These are phyloP conservation scores for Ogataea thermomethanolica DNA, from an alignment of 805 yeast species.

Conservation along the genomic window DNA sequence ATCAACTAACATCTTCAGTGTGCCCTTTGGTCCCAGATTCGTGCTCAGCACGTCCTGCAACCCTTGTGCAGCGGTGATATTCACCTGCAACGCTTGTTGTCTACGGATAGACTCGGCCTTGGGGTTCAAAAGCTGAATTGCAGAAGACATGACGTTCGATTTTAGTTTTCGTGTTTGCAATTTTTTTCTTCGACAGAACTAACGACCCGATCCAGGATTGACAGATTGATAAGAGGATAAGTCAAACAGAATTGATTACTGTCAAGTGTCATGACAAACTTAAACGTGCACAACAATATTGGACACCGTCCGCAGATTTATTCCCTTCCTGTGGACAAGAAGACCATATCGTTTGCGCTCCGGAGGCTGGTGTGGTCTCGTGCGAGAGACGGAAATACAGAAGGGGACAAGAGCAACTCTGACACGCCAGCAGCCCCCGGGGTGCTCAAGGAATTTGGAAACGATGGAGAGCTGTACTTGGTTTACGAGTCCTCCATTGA, in stretches of 20 bases:
- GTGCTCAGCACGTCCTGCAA: slow-evolving; percentile 87
- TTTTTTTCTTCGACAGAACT: slow-evolving; percentile 12
- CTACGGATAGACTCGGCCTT: slow-evolving; percentile 97
- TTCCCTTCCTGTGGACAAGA: too few relatives aligned
- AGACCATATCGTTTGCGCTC: too few relatives aligned
- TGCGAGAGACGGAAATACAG: too few relatives aligned
- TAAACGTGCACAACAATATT: too few relatives aligned
- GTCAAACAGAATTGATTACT: not conserved
- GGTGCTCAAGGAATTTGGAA: slow-evolving; percentile 32
- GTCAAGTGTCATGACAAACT: too few relatives aligned
- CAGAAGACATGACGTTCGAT: slow-evolving; percentile 42
- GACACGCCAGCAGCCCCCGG: not conserved
- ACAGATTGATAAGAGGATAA: slow-evolving; percentile 14
- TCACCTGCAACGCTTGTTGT: slow-evolving; percentile 91
- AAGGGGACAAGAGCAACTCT: slow-evolving; percentile 4
- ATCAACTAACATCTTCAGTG: slow-evolving; percentile 93
- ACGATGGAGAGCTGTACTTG: slow-evolving; percentile 36
- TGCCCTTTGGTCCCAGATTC: slow-evolving; percentile 95
- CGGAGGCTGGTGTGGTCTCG: too few relatives aligned
- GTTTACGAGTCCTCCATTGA: slow-evolving; percentile 30
- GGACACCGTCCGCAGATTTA: too few relatives aligned
- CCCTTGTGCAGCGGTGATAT: slow-evolving; percentile 95
- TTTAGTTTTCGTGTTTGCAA: slow-evolving; percentile 16
- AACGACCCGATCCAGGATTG: slow-evolving; percentile 9
- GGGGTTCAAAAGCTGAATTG: slow-evolving; percentile 88